Conservation (phyloP, 768 basidiomycete genomes). For the Jaapia argillacea region DNA sequence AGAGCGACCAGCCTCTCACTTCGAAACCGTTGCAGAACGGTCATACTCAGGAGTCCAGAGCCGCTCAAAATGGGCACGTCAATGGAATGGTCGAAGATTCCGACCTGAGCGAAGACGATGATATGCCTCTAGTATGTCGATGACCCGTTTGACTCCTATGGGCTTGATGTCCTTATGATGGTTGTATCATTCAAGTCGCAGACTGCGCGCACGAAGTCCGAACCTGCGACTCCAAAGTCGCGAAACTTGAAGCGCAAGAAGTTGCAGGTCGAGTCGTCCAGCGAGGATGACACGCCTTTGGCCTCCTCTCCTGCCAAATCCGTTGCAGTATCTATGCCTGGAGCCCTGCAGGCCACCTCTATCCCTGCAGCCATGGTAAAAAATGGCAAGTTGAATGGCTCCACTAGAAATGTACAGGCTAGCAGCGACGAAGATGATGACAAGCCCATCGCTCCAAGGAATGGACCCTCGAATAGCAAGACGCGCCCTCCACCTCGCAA, state of each 20-base stretch:
- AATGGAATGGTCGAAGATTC: conserved; percentile 29
- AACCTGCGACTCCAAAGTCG: conserved; percentile 21
- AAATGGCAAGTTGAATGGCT: conserved; percentile 5
- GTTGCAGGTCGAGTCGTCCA: conserved; percentile 42
- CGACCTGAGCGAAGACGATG: conserved; percentile 62
- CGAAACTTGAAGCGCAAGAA: conserved; percentile 50
- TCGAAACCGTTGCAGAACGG: conserved; percentile 24
- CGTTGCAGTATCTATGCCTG: conserved; percentile 29
- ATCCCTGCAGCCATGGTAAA: conserved; percentile 9
- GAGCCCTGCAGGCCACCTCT: conserved; percentile 29
- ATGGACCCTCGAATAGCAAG: conserved; percentile 15
- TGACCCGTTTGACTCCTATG: too few relatives aligned
- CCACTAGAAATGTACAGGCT: conserved; percentile 8
- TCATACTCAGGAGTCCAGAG: conserved; percentile 25
- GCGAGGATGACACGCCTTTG: conserved; percentile 64
- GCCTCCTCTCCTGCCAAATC: conserved; percentile 65
- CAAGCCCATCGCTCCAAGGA: conserved; percentile 18
- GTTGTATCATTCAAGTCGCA: conserved; percentile 40
- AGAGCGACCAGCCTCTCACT: conserved; percentile 47
- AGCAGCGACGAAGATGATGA: conserved; percentile 21
- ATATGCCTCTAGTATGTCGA: conserved; percentile 56
- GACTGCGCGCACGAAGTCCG: conserved; percentile 37
- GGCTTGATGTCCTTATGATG: too few relatives aligned
- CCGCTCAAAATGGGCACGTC: conserved; percentile 30
- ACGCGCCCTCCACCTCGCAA: conserved; percentile 13